Conservation (phyloP, 176 grass and related monocot genomes). For the Typha latifolia region DNA sequence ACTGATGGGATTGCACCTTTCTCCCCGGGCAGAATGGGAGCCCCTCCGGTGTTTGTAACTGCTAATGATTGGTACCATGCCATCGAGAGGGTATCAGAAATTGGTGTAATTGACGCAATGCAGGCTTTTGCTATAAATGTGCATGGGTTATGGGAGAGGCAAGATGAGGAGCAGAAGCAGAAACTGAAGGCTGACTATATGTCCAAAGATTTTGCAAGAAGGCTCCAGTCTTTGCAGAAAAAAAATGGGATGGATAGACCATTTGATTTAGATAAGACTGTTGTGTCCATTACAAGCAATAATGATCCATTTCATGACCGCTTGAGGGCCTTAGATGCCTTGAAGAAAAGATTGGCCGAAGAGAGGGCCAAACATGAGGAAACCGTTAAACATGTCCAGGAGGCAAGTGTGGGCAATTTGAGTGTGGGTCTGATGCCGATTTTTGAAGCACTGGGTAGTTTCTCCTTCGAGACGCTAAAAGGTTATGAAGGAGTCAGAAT, state of each 20-base stretch:
- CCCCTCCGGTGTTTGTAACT: constrained; percentile 58
- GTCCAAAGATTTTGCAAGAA: constrained; percentile 58
- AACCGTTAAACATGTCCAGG: constrained; percentile 44
- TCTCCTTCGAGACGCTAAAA: constrained; percentile 44
- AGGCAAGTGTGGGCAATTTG: constrained; percentile 48
- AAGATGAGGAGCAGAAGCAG: constrained; percentile 51
- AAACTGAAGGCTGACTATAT: constrained; percentile 54
- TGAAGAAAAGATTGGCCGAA: constrained; percentile 58
- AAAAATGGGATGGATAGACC: constrained; percentile 27
- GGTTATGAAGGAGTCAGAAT: constrained; percentile 67
- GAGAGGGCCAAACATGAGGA: constrained; percentile 59
- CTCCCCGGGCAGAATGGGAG: constrained; percentile 61
- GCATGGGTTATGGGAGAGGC: constrained; percentile 50
- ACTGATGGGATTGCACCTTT: constrained; percentile 39
- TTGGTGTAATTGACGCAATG: constrained; percentile 43
- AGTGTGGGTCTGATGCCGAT: constrained; percentile 60
- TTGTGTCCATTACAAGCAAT: background rate
- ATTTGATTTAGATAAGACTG: constrained; percentile 3
- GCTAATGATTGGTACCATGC: constrained; percentile 68
- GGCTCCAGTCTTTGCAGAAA: constrained; percentile 37
- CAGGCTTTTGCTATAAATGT: constrained; percentile 51
- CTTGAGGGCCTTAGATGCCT: constrained; percentile 49
- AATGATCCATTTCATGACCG: constrained; percentile 27
- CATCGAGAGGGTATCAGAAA: constrained; percentile 51
- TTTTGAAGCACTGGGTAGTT: constrained; percentile 68